Percentiles rank a stretch among this genome's conserved stretches.
These are phyloP conservation scores for Leccinum olivaceoglutinosum DNA, from an alignment of 1,284 basidiomycete genomes.

Conservation along the genomic window DNA sequence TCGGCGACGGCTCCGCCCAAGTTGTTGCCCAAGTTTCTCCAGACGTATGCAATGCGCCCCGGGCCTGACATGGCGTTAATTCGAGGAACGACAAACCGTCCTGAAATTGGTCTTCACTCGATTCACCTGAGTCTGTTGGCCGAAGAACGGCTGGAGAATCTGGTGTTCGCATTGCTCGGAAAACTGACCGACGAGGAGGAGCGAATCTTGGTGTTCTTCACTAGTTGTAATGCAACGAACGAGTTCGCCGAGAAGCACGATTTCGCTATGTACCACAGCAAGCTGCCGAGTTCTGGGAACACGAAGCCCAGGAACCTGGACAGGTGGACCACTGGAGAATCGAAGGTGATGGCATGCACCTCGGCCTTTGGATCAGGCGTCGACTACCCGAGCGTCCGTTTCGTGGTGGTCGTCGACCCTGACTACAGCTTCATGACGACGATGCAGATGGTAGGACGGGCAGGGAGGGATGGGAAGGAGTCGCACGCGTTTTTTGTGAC, in stretches of 20 bases:
- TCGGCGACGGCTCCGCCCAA: not conserved
- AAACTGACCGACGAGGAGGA: not conserved
- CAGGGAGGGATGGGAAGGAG: conserved; percentile 2
- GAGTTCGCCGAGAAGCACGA: accelerated
- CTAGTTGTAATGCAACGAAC: not conserved
- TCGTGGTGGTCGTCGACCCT: not conserved
- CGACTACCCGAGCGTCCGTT: not conserved
- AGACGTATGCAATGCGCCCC: not conserved
- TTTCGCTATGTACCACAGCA: not conserved
- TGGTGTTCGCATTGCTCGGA: no score
- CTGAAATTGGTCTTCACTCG: conserved; percentile 1
- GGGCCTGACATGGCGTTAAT: not conserved
- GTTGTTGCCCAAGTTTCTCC: not conserved
- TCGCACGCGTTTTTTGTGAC: conserved; percentile 4
- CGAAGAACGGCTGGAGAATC: no score
- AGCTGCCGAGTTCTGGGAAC: not conserved
- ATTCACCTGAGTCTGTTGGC: not conserved
- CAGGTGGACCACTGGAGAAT: not conserved
- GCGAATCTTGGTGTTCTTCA: not conserved
- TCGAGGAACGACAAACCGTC: not conserved
- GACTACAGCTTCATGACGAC: not conserved
- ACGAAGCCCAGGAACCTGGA: not conserved
- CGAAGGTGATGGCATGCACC: not conserved
- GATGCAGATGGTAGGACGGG: not conserved
- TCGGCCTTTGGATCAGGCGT: not conserved